Evolutionary conservation across 176 grass and related monocot genomes (phyloP).

Genomic region (Bolboschoenus planiculmis): DNA sequence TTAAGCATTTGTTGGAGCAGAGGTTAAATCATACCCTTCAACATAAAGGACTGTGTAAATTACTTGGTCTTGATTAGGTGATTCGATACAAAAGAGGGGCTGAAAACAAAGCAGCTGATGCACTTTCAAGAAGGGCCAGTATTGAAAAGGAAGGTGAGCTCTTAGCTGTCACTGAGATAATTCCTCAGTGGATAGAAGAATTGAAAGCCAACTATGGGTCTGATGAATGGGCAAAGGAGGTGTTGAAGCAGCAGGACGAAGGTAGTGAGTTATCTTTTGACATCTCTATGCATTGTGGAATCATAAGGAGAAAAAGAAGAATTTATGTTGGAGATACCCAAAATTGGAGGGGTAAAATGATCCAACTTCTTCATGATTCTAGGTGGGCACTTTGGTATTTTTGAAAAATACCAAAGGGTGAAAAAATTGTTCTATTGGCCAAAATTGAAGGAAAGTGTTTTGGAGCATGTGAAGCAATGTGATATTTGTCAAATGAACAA

Average conservation of each 20-base stretch:
- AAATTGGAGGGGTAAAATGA: neutral
- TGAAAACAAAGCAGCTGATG: neutral
- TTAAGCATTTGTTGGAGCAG: neutral
- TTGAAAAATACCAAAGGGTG: neutral
- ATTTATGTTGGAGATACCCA: neutral
- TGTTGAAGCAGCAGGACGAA: no score
- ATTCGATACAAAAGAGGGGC: no score
- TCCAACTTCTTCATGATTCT: neutral
- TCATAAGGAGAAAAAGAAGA: neutral
- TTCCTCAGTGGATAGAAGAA: neutral
- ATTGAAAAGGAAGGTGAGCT: neutral
- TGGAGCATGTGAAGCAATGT: neutral
- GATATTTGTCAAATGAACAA: neutral
- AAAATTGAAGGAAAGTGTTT: neutral
- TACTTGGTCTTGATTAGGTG: neutral
- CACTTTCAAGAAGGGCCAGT: neutral
- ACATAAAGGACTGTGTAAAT: neutral
- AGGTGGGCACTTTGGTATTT: neutral
- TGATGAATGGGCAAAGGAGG: no score
- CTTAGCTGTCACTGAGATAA: neutral
- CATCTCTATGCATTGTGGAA: no score
- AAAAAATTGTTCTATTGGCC: neutral
- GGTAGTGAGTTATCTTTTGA: no score
- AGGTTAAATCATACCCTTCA: neutral
- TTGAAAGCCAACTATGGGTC: neutral